These are phyloP conservation scores for Ustilago vetiveriae DNA, from an alignment of 1,284 basidiomycete species.

Conservation along the genomic window DNA sequence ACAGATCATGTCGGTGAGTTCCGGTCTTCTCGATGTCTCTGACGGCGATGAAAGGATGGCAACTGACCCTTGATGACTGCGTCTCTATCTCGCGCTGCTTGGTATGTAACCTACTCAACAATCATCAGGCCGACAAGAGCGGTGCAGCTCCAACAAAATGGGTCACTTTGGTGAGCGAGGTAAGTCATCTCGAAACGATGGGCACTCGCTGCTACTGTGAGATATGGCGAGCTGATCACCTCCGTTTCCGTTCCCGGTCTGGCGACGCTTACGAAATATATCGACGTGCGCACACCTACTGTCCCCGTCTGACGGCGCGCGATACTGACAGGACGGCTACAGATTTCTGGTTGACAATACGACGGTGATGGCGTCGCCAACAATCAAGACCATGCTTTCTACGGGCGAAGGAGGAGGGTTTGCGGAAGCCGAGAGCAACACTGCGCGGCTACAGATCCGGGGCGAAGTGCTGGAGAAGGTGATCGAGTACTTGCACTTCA, in stretches of 20 bases:
- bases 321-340: constrained; percentile 59
- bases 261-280: not conserved
- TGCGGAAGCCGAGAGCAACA: constrained; percentile 68
- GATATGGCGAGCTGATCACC: no score
- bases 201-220: not conserved
- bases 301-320: no score
- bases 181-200: constrained; percentile 10
- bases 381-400: constrained; percentile 58
- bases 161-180: constrained; percentile 62
- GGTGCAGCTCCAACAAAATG: constrained; percentile 24
- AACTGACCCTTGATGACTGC: no score
- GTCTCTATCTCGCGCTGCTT: no score
- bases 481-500: constrained; percentile 82
- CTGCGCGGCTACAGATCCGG: constrained; percentile 68
- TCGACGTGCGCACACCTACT: no score
- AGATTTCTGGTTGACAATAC: constrained; percentile 55
- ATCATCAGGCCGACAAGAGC: constrained; percentile 3
- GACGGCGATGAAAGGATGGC: no score
- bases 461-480: constrained; percentile 82
- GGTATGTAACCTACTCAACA: not conserved
- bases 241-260: no score
- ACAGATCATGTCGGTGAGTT: no score
- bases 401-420: constrained; percentile 66
- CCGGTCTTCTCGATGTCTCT: no score
- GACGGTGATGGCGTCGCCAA: constrained; percentile 44